Base-by-base conservation (phyloP, 2,329 filamentous ascomycete genomes). In the Phoma sp. region DNA sequence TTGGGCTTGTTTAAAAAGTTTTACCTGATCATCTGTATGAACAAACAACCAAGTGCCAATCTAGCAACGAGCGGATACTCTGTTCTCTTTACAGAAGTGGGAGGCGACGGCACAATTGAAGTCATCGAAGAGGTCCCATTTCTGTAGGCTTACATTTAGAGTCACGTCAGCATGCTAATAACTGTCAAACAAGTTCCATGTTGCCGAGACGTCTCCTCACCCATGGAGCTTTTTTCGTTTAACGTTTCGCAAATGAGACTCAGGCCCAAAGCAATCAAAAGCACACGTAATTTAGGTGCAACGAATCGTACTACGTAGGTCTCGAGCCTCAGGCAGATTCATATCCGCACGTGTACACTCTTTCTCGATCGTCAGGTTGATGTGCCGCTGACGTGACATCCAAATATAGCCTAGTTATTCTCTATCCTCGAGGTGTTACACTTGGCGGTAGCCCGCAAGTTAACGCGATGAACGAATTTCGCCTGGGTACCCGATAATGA, bases 401-500 rank as follows among this genome's bases (percentile, higher is more conserved):
- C 6, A 34, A 21, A 43, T 9, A 11, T n/a, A 39, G 37, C 70
- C 75, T 89, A 5, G 58, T 55, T 29, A 33, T 56, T 4, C 46
- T 51, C 1, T 61, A 61, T 29, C 59, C 59, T 11, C 48, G 59
- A 10, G 59, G 56, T 28, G 49, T 53, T 18, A 60, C 59, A 20
- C 50, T 62, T 7, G 57, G 56, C 29, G 57, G 59, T 4, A 52
- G 46, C 28, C 36, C 52, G 4, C 78, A 80, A n/a, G 84, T 88
- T 67, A 87, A 88, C 45, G 84, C 84, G 3, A 71, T 85, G 47
- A 80, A 87, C 40, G 47, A 80, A 87, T 40, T 77, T 80, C 17
- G 75, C 85, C n/a, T 80, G 83, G 53, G 52, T 85, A 0, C 77
- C 82, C 46, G 77, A 82, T 26, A 81, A 78, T 32, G 85, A 87